Evolutionary conservation across 345 rosid genomes (phyloP).

Genomic region (Populus tremula): DNA sequence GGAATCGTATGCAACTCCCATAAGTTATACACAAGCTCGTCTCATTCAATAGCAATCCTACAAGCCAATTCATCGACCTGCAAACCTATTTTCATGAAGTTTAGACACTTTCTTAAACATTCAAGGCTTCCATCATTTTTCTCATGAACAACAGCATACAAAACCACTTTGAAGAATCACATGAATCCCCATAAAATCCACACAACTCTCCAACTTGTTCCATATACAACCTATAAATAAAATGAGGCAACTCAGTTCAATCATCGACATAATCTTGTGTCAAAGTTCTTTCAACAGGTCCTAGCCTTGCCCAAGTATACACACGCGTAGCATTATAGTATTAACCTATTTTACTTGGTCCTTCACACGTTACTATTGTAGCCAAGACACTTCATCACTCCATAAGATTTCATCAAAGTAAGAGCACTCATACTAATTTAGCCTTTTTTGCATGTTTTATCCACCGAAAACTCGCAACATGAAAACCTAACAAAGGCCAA

Average conservation of each 20-base stretch:
- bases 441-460: accelerated
- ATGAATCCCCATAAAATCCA: neutral
- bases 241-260: neutral
- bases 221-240: neutral
- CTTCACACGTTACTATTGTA: no score
- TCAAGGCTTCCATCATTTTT: neutral
- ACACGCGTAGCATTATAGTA: no score
- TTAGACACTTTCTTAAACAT: neutral
- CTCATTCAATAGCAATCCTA: no score
- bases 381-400: neutral
- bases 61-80: no score
- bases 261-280: no score
- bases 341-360: no score
- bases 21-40: no score
- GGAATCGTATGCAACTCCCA: no score
- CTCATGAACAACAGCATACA: neutral
- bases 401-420: no score
- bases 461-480: no score
- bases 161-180: neutral
- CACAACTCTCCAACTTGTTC: neutral
- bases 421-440: no score
- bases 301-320: neutral
- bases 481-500: no score
- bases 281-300: neutral
- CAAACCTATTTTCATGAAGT: neutral